Evolutionary conservation across 805 yeast species (phyloP), one percentile per base, ranked within the genome.

Genomic region (Candida glaebosa): DNA sequence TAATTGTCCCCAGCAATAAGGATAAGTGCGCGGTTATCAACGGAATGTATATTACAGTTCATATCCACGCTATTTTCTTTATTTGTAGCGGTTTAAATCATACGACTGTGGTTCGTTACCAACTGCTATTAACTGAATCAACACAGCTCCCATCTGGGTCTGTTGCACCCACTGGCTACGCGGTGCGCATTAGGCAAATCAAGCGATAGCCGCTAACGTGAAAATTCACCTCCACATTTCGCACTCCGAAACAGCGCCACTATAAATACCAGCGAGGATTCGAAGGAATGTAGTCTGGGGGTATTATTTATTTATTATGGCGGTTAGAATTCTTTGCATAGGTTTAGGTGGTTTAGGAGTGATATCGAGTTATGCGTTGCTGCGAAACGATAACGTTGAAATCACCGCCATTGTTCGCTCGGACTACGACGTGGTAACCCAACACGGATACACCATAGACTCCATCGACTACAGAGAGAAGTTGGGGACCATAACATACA

Each of bases 341-440:
- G 71, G 72, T 3, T 51, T 63, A 2, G 72, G 71, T 4, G 71
- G 71, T 14, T 69, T 65, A 5, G 71, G 72, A 5, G 45, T 56
- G 5, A 54, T 63, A 19, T 61, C 63, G 2, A 63, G 67, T 3
- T 56, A 59, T 19, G 51, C 59, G 1, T 50, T 67, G 26, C 50
- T 52, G 41, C 55, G 56, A 33, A 55, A 56, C 26, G 44, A 47
- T 3, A 43, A 59, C 2, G 54, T 56, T n/a, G 54, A 57, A 31
- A 52, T 62, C 16, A 61, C 68, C 14, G 61, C 64, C 0, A 60
- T 66, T 12, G 49, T 65, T 22, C 51, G 70, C 37, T 57, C 65
- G 1, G 65, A 60, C 35, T 57, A 56, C 42, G 62, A 61, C n/a
- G 39, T 34, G 4, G 67, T 63, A 17, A 37, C 25, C 8, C 16